phyloP scores from a whole-genome alignment of 1,284 basidiomycete species.

The Abortiporus biennis region DNA sequence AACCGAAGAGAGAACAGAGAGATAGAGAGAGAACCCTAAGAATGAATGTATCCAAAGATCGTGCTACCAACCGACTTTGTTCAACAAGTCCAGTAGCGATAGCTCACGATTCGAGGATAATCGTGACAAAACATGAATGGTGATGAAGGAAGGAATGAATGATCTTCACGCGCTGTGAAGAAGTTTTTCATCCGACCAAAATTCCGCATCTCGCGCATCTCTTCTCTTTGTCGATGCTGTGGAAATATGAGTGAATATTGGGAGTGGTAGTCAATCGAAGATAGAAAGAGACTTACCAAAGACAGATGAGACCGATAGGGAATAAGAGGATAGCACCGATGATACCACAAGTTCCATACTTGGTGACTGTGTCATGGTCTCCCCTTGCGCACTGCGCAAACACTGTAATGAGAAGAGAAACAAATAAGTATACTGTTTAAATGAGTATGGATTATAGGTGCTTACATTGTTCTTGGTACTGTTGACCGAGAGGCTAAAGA shows the following conservation, averaged over 20 bases:
- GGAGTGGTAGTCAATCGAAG: not conserved
- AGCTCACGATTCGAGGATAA: no score
- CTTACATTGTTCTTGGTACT: conserved; percentile 14
- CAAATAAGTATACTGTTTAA: not conserved
- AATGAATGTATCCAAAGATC: no score
- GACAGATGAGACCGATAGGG: conserved; percentile 21
- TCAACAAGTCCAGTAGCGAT: no score
- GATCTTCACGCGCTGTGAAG: no score
- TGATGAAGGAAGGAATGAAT: no score
- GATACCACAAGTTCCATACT: conserved; percentile 21
- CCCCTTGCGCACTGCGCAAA: conserved; percentile 20
- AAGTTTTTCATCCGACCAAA: conserved; percentile 1
- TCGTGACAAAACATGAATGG: no score
- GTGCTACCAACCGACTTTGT: no score
- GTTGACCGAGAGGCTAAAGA: conserved; percentile 7
- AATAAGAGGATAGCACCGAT: conserved; percentile 20
- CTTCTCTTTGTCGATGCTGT: conserved; percentile 11
- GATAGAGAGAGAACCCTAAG: no score
- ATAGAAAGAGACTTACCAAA: conserved; percentile 17
- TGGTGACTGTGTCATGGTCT: conserved; percentile 17
- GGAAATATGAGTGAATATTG: not conserved
- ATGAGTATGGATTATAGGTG: not conserved
- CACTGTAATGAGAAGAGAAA: conserved; percentile 9
- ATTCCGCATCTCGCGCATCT: conserved; percentile 11
- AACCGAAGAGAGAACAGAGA: no score